Conservation (phyloP, 164 flowering plant genomes). For the Euptelea pleiosperma region DNA sequence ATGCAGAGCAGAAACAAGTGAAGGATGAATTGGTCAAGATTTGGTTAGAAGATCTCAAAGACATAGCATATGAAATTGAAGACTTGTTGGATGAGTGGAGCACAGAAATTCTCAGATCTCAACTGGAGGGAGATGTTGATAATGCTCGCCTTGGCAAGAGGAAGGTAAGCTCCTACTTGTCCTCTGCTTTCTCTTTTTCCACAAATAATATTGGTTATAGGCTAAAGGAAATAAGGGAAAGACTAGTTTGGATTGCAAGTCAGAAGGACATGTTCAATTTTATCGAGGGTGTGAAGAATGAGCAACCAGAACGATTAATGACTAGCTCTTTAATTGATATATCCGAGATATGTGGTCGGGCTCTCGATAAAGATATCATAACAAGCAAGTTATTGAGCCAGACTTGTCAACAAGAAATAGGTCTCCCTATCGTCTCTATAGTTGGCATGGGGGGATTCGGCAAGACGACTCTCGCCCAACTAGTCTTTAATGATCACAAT, state of each 20-base stretch:
- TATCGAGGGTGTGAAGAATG: not conserved
- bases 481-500: constrained; percentile 3
- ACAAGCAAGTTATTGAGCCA: not conserved
- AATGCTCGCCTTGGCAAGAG: not conserved
- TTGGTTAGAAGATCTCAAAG: too few relatives aligned
- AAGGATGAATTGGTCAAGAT: not conserved
- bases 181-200: not conserved
- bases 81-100: constrained; percentile 3
- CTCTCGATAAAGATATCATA: not conserved
- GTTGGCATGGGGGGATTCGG: constrained; percentile 9
- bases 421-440: not conserved
- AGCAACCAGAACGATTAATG: not conserved
- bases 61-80: not conserved
- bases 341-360: not conserved
- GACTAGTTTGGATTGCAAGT: not conserved
- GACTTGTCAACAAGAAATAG: not conserved
- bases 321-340: constrained; percentile 1
- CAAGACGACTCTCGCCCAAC: constrained; percentile 5
- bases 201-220: not conserved
- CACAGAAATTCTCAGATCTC: too few relatives aligned
- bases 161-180: too few relatives aligned
- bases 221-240: too few relatives aligned
- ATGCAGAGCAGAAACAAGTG: not conserved
- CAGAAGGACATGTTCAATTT: not conserved
- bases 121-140: not conserved